Conservation (phyloP, 2,329 filamentous ascomycete species). For the Shiraia sp. region DNA sequence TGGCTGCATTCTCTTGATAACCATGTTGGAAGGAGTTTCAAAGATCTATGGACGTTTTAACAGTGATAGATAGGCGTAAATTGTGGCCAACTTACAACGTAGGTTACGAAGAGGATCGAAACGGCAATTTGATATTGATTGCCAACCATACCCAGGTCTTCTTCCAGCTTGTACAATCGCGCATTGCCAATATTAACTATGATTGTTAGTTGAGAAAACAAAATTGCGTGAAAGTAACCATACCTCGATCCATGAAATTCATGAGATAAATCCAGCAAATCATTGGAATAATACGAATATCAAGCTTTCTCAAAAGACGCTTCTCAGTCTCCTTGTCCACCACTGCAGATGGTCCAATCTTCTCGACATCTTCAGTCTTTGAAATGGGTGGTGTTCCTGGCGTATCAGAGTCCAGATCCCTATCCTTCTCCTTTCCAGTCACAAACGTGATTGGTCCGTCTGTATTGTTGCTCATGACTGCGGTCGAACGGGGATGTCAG, state of each 20-base stretch:
- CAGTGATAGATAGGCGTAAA: slow-evolving; percentile 10
- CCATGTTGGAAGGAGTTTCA: slow-evolving; percentile 53
- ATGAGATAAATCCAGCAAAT: slow-evolving; percentile 60
- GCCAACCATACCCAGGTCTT: slow-evolving; percentile 23
- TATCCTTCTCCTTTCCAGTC: slow-evolving; percentile 11
- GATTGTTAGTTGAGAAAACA: too few relatives aligned
- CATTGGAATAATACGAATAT: slow-evolving; percentile 54
- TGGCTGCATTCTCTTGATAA: slow-evolving; percentile 49
- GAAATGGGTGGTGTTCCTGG: slow-evolving; percentile 12
- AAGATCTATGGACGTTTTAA: slow-evolving; percentile 29
- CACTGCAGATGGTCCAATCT: slow-evolving; percentile 3
- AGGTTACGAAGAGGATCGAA: slow-evolving; percentile 28
- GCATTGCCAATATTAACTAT: slow-evolving; percentile 49
- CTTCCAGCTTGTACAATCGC: slow-evolving; percentile 19
- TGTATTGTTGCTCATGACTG: slow-evolving; percentile 1
- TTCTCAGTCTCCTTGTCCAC: slow-evolving; percentile 53
- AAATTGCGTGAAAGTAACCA: too few relatives aligned
- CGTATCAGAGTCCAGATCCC: slow-evolving; percentile 8
- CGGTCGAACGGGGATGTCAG: neutral
- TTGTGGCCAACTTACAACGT: slow-evolving; percentile 19
- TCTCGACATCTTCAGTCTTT: slow-evolving; percentile 18
- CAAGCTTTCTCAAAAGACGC: slow-evolving; percentile 54
- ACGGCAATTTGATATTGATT: slow-evolving; percentile 29
- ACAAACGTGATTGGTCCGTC: neutral
- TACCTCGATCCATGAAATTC: slow-evolving; percentile 53